Percentiles rank a stretch among this genome's conserved stretches.
Evolutionary conservation across 2,329 filamentous ascomycete species (phyloP).

Genomic region (Penicillium sp.): DNA sequence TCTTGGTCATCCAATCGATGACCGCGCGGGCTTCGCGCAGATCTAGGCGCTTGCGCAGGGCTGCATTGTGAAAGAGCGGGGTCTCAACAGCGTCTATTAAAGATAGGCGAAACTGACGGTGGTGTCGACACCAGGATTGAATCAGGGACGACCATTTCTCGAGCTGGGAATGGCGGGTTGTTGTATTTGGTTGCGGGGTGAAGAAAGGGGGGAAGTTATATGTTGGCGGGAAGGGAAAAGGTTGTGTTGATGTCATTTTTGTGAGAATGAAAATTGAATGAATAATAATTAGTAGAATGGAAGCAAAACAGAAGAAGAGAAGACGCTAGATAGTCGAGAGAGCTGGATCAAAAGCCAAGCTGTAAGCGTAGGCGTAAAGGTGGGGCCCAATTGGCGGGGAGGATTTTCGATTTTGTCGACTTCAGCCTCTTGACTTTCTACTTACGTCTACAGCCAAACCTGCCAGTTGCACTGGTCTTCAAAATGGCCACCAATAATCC

Average conservation of each 20-base stretch:
- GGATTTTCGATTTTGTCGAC: constrained; percentile 8
- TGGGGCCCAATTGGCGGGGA: constrained; percentile 17
- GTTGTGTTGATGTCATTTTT: constrained; percentile 14
- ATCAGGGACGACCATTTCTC: constrained; percentile 84
- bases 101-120: constrained; percentile 73
- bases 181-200: constrained; percentile 48
- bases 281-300: not conserved
- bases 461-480: not conserved
- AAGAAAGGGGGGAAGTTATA: constrained; percentile 56
- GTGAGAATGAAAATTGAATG: not conserved
- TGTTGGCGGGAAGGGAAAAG: constrained; percentile 43
- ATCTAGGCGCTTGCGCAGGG: constrained; percentile 47
- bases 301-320: not conserved
- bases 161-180: constrained; percentile 54
- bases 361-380: constrained; percentile 5
- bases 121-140: constrained; percentile 76
- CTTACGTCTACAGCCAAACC: constrained; percentile 16
- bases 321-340: not conserved
- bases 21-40: constrained; percentile 55
- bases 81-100: constrained; percentile 61
- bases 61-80: constrained; percentile 56
- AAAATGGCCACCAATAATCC: constrained; percentile 28
- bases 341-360: not conserved
- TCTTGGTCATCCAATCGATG: constrained; percentile 56
- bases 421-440: not conserved